Percentiles rank a stretch among this genome's conserved stretches.
phyloP scores from a whole-genome alignment of 208 protist genomes.

The Acanthamoeba castellanii region DNA sequence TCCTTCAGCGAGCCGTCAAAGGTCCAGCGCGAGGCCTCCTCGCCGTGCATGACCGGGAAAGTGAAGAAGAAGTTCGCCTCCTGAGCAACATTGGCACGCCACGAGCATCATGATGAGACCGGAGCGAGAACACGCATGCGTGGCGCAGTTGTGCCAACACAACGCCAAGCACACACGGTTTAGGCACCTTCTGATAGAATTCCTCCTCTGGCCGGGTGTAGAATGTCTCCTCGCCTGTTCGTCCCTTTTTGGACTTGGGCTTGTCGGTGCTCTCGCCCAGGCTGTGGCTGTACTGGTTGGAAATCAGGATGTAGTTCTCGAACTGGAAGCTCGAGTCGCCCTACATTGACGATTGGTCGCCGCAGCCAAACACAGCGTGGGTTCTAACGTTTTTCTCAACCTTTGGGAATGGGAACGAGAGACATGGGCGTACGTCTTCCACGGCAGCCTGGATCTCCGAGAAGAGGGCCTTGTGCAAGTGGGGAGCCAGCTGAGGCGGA shows the following conservation, averaged over 20 bases:
- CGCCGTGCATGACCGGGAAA: background rate
- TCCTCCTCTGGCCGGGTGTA: constrained; percentile 28
- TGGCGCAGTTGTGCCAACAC: too few species aligned
- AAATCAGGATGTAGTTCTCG: constrained; percentile 32
- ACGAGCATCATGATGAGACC: background rate
- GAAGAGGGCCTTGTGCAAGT: constrained; percentile 50
- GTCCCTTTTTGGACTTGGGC: constrained; percentile 25
- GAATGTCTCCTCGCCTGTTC: constrained; percentile 23
- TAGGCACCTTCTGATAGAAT: constrained; percentile 14
- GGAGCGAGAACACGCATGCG: too few species aligned
- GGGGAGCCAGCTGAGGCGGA: constrained; percentile 28
- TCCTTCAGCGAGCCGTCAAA: constrained; percentile 39
- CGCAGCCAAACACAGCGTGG: background rate
- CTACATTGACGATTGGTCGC: background rate
- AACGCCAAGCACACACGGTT: background rate
- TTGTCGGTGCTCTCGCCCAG: background rate
- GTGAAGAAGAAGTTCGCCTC: constrained; percentile 23
- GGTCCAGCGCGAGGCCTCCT: constrained; percentile 33
- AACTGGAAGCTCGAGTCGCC: constrained; percentile 45
- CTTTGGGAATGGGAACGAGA: background rate
- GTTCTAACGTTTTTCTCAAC: too few species aligned
- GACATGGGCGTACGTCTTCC: background rate
- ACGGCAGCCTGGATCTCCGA: constrained; percentile 4
- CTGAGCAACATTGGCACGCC: background rate
- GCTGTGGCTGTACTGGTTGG: constrained; percentile 6